phyloP scores from a whole-genome alignment of 2,329 filamentous ascomycete species.

The Alternaria tenuissima region DNA sequence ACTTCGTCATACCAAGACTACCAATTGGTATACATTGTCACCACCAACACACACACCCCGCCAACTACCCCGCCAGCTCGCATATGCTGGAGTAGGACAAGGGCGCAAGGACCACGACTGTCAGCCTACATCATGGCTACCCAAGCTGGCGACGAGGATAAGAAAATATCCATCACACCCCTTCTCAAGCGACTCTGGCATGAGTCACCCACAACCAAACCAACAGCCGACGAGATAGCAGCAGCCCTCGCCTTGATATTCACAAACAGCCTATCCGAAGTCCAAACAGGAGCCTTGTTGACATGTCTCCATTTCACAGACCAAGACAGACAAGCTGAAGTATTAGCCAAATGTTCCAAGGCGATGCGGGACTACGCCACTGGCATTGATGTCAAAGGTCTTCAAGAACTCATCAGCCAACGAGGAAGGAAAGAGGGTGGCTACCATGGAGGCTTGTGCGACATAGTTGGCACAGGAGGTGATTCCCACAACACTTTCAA shows the following conservation, averaged over 20 bases:
- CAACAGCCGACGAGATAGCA: slow-evolving; percentile 80
- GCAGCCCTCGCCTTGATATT: slow-evolving; percentile 92
- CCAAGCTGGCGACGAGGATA: slow-evolving; percentile 29
- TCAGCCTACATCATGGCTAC: slow-evolving; percentile 36
- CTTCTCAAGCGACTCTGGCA: slow-evolving; percentile 78
- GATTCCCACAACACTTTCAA: slow-evolving; percentile 99
- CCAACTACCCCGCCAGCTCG: slow-evolving; percentile 23
- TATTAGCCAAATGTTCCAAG: slow-evolving; percentile 83
- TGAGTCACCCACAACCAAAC: slow-evolving; percentile 54
- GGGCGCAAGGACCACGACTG: slow-evolving; percentile 11
- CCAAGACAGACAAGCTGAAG: slow-evolving; percentile 82
- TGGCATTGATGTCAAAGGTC: slow-evolving; percentile 69
- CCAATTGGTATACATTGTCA: not conserved
- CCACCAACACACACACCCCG: slow-evolving; percentile 6
- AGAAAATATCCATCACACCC: slow-evolving; percentile 68
- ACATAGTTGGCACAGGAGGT: slow-evolving; percentile 97
- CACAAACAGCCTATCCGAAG: slow-evolving; percentile 85
- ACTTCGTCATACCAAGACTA: not conserved
- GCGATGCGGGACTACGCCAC: slow-evolving; percentile 85
- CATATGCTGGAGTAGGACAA: slow-evolving; percentile 18
- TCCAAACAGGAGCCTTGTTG: slow-evolving; percentile 85
- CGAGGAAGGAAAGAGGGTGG: slow-evolving; percentile 71
- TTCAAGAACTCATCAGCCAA: slow-evolving; percentile 68
- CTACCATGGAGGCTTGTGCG: slow-evolving; percentile 85
- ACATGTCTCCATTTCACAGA: slow-evolving; percentile 93